These are phyloP conservation scores for Trichosporon sp. DNA, from an alignment of 1,284 basidiomycete species.

Conservation along the genomic window DNA sequence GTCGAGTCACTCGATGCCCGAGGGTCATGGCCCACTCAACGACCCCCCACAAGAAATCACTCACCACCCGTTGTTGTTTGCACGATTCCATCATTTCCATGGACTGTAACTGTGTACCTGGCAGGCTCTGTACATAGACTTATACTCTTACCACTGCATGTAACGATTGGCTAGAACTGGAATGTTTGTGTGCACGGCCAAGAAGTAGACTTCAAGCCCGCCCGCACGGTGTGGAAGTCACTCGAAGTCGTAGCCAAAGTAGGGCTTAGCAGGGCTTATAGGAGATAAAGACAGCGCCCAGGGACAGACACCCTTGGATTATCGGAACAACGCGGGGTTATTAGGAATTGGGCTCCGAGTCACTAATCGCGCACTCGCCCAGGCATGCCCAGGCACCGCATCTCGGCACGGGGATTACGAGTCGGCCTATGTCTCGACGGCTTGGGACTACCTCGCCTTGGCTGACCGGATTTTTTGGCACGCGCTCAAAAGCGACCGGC, in stretches of 20 bases:
- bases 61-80: background rate
- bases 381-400: background rate
- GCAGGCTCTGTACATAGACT: background rate
- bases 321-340: slow-evolving; percentile 1
- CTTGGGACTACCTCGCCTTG: too few species aligned
- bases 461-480: slow-evolving; percentile 4
- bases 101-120: background rate
- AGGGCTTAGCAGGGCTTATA: background rate
- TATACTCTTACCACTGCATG: background rate
- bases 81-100: background rate
- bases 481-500: background rate
- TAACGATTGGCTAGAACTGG: too few species aligned
- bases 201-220: too few species aligned
- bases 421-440: background rate
- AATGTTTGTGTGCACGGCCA: too few species aligned
- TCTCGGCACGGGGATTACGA: slow-evolving; percentile 4
- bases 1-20: background rate
- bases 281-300: background rate
- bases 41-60: too few species aligned
- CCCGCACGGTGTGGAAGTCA: background rate
- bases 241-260: background rate
- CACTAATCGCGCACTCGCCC: background rate
- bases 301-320: background rate
- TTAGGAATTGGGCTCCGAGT: background rate
- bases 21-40: background rate